Percentiles rank a stretch among this genome's conserved stretches.
phyloP scores from a whole-genome alignment of 148 eudicot genomes.

The Simmondsia chinensis region DNA sequence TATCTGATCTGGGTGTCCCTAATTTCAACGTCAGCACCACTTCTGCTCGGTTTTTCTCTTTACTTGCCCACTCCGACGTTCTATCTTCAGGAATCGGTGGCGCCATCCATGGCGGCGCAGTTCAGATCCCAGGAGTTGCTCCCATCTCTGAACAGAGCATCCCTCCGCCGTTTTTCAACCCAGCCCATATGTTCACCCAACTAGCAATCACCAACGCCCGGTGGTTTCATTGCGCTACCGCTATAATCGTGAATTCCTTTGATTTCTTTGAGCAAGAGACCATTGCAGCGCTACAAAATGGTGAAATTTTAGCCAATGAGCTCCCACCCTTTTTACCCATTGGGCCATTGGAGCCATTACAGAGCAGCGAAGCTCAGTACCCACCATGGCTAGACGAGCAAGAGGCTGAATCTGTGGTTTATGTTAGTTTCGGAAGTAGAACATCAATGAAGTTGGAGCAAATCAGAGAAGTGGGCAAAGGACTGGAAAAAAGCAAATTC shows the following conservation, averaged over 20 bases:
- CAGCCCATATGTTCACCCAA: slow-evolving; percentile 18
- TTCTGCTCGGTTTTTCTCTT: slow-evolving; percentile 28
- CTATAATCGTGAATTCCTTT: slow-evolving; percentile 16
- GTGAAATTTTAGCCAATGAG: neutral
- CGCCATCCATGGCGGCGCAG: neutral
- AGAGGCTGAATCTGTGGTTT: slow-evolving; percentile 20
- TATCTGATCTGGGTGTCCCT: slow-evolving; percentile 14
- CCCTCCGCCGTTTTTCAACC: slow-evolving; percentile 34
- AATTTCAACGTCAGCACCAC: slow-evolving; percentile 20
- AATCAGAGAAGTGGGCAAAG: slow-evolving; percentile 30
- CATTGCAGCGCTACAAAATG: slow-evolving; percentile 6
- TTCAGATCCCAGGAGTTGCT: slow-evolving; percentile 22
- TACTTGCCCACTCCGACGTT: slow-evolving; percentile 18
- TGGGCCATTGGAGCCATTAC: slow-evolving; percentile 11
- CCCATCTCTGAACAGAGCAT: slow-evolving; percentile 18
- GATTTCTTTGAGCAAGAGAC: slow-evolving; percentile 23
- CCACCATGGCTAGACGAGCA: slow-evolving; percentile 29
- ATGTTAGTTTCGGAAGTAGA: slow-evolving; percentile 38
- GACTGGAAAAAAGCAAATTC: slow-evolving; percentile 23
- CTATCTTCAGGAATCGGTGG: neutral
- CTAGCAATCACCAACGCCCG: slow-evolving; percentile 1
- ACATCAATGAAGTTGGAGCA: slow-evolving; percentile 29
- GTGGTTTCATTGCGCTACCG: slow-evolving; percentile 6
- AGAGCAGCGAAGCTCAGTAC: neutral
- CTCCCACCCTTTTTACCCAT: slow-evolving; percentile 15